These are phyloP conservation scores for Lavandula angustifolia DNA, from an alignment of 257 asterid species.

Conservation along the genomic window DNA sequence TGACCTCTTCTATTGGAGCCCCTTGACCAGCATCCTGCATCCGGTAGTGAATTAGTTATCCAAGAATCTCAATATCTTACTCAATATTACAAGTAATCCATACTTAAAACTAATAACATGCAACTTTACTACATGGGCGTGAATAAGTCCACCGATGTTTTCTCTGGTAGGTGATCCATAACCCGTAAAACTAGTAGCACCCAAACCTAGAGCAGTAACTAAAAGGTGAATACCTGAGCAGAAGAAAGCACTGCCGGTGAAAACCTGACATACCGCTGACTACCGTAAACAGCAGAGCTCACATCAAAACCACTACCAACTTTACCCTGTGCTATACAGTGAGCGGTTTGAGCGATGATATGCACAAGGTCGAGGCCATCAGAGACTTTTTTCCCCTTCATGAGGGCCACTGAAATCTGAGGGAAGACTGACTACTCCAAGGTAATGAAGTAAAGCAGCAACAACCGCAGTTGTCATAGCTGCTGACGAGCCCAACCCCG, in stretches of 20 bases:
- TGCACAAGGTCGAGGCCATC: conserved; percentile 74
- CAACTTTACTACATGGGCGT: background rate
- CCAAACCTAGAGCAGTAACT: too few relatives aligned
- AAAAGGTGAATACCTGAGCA: conserved; percentile 67
- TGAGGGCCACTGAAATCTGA: conserved; percentile 38
- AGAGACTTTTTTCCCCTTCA: conserved; percentile 34
- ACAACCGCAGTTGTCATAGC: conserved; percentile 99
- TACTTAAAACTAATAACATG: too few relatives aligned
- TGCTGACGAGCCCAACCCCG: conserved; percentile 99
- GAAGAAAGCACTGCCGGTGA: conserved; percentile 86
- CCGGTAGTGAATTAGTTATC: conserved; percentile 20
- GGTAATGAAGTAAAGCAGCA: conserved; percentile 85
- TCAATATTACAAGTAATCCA: background rate
- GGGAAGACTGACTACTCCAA: conserved; percentile 80
- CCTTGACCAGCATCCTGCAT: conserved; percentile 67
- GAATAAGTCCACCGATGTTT: conserved; percentile 12
- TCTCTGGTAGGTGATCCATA: background rate
- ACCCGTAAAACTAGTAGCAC: conserved; percentile 9
- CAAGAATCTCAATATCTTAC: background rate
- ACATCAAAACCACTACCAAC: conserved; percentile 99
- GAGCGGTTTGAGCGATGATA: conserved; percentile 94
- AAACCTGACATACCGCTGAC: conserved; percentile 91
- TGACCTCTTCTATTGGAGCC: conserved; percentile 59
- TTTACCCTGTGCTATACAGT: conserved; percentile 98
- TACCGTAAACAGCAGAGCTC: conserved; percentile 97